Evolutionary conservation across 2,329 filamentous ascomycete genomes (phyloP).

Genomic region (Pyricularia grisea): DNA sequence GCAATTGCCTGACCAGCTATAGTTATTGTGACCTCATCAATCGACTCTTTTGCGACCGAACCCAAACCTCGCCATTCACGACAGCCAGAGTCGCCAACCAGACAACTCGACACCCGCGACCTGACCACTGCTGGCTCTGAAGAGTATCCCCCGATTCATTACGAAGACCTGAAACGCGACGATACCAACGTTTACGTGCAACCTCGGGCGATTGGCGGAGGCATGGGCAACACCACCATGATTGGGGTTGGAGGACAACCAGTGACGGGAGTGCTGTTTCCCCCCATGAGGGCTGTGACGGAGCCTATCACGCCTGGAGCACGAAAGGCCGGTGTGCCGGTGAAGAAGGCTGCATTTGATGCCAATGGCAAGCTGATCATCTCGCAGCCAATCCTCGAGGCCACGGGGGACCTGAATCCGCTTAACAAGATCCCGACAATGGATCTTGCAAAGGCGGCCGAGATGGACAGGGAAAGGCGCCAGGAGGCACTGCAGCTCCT

Average conservation of each 20-base stretch:
- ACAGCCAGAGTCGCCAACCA: constrained; percentile 28
- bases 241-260: constrained; percentile 27
- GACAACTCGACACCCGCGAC: constrained; percentile 24
- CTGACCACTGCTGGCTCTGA: constrained; percentile 30
- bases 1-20: constrained; percentile 9
- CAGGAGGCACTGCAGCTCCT: constrained; percentile 8
- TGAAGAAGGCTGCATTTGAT: constrained; percentile 12
- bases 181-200: constrained; percentile 26
- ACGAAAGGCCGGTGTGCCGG: not conserved
- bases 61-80: constrained; percentile 18
- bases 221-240: constrained; percentile 10
- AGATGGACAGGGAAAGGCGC: constrained; percentile 34
- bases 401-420: constrained; percentile 26
- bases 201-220: constrained; percentile 7
- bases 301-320: constrained; percentile 12
- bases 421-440: constrained; percentile 36
- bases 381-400: constrained; percentile 37
- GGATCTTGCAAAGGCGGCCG: constrained; percentile 38
- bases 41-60: constrained; percentile 19
- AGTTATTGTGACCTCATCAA: constrained; percentile 31
- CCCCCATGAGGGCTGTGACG: constrained; percentile 24
- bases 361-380: constrained; percentile 32
- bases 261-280: constrained; percentile 30
- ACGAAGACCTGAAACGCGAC: constrained; percentile 37
- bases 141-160: constrained; percentile 34